Base-by-base conservation (phyloP, 2,329 filamentous ascomycete species). In the Ophiostoma novo-ulmi region DNA sequence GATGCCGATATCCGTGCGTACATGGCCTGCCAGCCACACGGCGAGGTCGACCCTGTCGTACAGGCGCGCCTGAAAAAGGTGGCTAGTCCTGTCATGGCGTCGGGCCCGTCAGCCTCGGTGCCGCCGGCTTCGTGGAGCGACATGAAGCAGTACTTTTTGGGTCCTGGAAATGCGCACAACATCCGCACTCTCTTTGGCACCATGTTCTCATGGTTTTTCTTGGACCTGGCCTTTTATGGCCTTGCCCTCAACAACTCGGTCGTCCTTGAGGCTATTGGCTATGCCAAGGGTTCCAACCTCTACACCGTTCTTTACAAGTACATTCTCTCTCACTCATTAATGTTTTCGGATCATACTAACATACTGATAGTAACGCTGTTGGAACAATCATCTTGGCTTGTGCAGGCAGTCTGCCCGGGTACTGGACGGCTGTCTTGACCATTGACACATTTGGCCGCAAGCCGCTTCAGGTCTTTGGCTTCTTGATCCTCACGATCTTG, bases 161-260 rank as follows among this genome's bases (percentile, higher is more conserved):
- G 89, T 77, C 90, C 90, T 10, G 70, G 70, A 58, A 69, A 66
- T 36, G 55, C 64, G 87, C 85, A 84, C 76, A 88, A 94, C 75
- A 84, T 87, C 67, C 91, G 89, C 79, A 83, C 92, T 61, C 84
- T 94, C 0, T 80, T 94, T 65, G 91, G 91, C 44, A 94, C 91
- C 17, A 91, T 91, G 0, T 81, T 90, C 67, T 93, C 91, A 0
- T 94, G 92, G 91, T 94, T 94, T 80, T 89, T 94, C 75, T 82
- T 94, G 69, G 91, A 94, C 77, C 78, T 86, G 69, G 88, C 88
- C 3, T 90, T 86, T 76, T 91, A 91, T 74, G 89, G 89, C 44
- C 84, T 94, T 1, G 87, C 89, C 41, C 82, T 94, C n/a, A 94
- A 94, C 76, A 92, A 89, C 76, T 84, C 86, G 13, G 86, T 91